Evolutionary conservation across 768 basidiomycete genomes (phyloP), one percentile per base, ranked within the genome.

Genomic region (Phylloporus sp.): DNA sequence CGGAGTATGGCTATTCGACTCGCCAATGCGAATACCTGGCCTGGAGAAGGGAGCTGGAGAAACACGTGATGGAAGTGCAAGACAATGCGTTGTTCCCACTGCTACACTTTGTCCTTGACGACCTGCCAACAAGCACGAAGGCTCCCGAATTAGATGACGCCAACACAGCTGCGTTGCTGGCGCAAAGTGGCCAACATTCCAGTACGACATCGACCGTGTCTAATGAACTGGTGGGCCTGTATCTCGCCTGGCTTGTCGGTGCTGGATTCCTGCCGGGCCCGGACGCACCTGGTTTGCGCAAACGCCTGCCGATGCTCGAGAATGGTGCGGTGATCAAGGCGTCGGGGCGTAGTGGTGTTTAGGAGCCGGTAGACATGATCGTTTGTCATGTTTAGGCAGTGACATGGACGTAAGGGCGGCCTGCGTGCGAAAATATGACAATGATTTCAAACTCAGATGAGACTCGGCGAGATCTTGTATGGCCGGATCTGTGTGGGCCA

Each of bases 61-160:
- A 86, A 57, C 95, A 98, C 63, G 95, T 95, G 37, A 84, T 96
- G 74, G 87, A 91, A 45, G 81, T 78, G 8, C 90, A 94, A 63
- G 95, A 98, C 65, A 98, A 99, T 54, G 96, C 96, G 2, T 76
- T 99, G 35, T 98, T 94, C 79, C 96, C 96, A 3, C 72, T 99
- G 9, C 78, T 99, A 15, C 95, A 99, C 68, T 97, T 97, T 56
- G 96, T 98, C 21, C 72, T 99, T 24, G 96, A 97, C 63, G 96
- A 99, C 66, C 75, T 99, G 17, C 96, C 96, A 5, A 96, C 94
- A 21, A 91, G 88, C 60, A 98, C 95, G 21, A 96, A 94, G 66
- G 82, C 92, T 1, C 90, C 96, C 3, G 85, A 88, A 52, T 71
- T 98, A 39, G 89, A 95, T 61, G 90, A 96, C 61, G 63, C 75